A percentile compares a stretch with the other conserved stretches of the same genome.
Evolutionary conservation across 192 early-diverging fungal genomes (phyloP).

Genomic region (Podila epigama): DNA sequence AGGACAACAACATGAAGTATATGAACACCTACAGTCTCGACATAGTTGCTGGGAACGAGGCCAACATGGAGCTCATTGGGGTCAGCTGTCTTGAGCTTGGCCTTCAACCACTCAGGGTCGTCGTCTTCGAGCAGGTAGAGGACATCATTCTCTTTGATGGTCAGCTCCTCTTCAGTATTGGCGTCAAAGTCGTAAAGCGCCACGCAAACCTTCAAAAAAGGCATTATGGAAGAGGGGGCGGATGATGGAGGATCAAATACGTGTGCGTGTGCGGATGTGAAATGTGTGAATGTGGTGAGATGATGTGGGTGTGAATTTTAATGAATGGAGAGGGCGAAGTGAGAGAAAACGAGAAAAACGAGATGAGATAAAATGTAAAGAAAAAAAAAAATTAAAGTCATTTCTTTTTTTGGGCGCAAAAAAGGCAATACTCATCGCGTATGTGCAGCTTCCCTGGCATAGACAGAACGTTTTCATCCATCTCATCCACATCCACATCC

Average conservation of each 20-base stretch:
- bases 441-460: no score
- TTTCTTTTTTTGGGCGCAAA: no score
- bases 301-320: not conserved
- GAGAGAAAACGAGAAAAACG: not conserved
- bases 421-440: no score
- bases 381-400: not conserved
- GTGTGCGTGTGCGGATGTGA: not conserved
- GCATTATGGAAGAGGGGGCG: slow-evolving; percentile 22
- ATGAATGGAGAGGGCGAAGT: not conserved
- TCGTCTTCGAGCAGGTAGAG: slow-evolving; percentile 86
- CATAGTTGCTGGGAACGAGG: slow-evolving; percentile 90
- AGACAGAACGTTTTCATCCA: no score
- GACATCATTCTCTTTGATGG: slow-evolving; percentile 86
- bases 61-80: slow-evolving; percentile 68
- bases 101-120: slow-evolving; percentile 93
- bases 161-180: slow-evolving; percentile 82
- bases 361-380: not conserved
- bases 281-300: not conserved
- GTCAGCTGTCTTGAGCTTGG: slow-evolving; percentile 70
- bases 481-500: no score
- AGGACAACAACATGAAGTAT: not conserved
- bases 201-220: slow-evolving; percentile 64
- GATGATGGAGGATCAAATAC: not conserved
- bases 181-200: slow-evolving; percentile 94
- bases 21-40: slow-evolving; percentile 63